Percentiles rank a stretch among this genome's conserved stretches.
Conservation (phyloP, 768 basidiomycete genomes). For the Auricularia cornea region DNA sequence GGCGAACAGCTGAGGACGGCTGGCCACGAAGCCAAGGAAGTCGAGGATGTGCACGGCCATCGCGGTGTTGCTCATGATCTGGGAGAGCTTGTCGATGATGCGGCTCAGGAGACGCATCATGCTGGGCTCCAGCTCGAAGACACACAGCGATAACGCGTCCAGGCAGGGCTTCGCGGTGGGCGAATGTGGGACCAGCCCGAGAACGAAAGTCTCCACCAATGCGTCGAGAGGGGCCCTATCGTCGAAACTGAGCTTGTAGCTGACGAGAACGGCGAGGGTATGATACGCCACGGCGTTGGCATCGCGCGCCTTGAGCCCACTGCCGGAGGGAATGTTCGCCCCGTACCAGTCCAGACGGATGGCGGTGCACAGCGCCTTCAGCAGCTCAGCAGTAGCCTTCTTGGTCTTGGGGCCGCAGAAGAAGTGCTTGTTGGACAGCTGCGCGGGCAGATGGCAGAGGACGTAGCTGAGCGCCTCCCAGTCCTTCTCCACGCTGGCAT, state of each 20-base stretch:
- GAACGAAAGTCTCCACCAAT: constrained; percentile 65
- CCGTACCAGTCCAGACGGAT: constrained; percentile 44
- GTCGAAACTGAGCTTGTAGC: constrained; percentile 77
- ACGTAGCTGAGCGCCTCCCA: constrained; percentile 95
- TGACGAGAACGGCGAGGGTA: constrained; percentile 77
- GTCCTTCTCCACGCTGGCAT: constrained; percentile 50
- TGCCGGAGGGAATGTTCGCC: constrained; percentile 39
- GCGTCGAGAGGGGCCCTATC: constrained; percentile 47
- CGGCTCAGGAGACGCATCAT: constrained; percentile 70
- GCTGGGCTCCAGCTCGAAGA: constrained; percentile 78
- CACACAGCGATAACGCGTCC: constrained; percentile 78
- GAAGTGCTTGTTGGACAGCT: constrained; percentile 91
- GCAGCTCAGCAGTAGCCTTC: constrained; percentile 49
- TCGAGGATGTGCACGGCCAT: constrained; percentile 96
- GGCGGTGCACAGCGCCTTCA: constrained; percentile 58
- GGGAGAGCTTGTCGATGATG: constrained; percentile 79
- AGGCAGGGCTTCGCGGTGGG: constrained; percentile 83
- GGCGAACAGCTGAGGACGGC: constrained; percentile 66
- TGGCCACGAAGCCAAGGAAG: constrained; percentile 80
- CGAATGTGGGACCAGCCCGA: constrained; percentile 56
- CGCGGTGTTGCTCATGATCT: constrained; percentile 89
- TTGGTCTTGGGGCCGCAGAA: constrained; percentile 85
- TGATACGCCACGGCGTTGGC: constrained; percentile 85
- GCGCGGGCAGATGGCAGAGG: constrained; percentile 82
- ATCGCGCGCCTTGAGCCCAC: constrained; percentile 61